Conservation (phyloP, 805 yeast genomes). For the Kuraishia piskuri region DNA sequence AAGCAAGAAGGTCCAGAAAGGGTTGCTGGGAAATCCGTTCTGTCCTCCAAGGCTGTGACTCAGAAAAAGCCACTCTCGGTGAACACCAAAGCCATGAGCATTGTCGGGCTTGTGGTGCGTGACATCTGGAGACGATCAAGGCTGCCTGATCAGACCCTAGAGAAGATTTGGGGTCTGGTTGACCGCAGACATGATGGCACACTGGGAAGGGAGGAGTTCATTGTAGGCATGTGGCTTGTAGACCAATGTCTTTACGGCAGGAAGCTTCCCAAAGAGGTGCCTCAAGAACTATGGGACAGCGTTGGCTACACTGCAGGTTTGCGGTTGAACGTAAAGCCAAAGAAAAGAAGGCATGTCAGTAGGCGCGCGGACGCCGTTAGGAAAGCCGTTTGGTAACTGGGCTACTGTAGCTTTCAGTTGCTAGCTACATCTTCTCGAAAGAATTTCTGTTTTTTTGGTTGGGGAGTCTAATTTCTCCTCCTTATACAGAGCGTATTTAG, state of each 20-base stretch:
- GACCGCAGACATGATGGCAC: constrained; percentile 64
- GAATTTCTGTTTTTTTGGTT: too few relatives aligned
- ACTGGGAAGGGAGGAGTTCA: constrained; percentile 69
- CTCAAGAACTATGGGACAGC: constrained; percentile 72
- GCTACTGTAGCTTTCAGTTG: too few relatives aligned
- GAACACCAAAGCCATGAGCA: constrained; percentile 8
- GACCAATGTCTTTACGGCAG: constrained; percentile 95
- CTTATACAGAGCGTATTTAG: not conserved
- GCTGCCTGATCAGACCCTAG: constrained; percentile 52
- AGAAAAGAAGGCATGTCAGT: not conserved
- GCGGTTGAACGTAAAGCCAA: not conserved
- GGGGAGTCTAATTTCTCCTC: not conserved
- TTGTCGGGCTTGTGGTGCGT: constrained; percentile 60
- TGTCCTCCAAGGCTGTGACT: not conserved
- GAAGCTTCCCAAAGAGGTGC: constrained; percentile 69
- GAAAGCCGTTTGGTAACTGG: not conserved
- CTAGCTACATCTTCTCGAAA: too few relatives aligned
- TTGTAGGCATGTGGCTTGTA: constrained; percentile 97
- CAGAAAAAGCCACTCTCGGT: not conserved
- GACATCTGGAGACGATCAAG: constrained; percentile 77
- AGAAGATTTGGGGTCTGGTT: constrained; percentile 64
- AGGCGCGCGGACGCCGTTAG: not conserved
- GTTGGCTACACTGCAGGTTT: constrained; percentile 27
- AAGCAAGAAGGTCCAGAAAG: constrained; percentile 8
- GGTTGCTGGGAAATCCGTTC: not conserved